Conservation (phyloP, 352 stramenopile species). For the Pythium myriotylum region DNA sequence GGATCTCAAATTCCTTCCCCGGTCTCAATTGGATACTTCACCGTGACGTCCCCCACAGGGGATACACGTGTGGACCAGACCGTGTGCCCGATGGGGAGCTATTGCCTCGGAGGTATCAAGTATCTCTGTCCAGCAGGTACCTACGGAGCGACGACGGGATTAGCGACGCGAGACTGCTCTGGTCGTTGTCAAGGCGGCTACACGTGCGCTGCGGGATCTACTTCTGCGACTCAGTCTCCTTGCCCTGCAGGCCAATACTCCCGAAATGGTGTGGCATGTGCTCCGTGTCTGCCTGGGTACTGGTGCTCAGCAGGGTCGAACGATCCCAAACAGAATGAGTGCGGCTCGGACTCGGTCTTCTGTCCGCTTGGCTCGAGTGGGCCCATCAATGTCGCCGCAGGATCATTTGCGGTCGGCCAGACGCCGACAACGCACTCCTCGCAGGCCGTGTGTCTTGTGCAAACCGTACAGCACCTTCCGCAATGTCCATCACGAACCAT, state of each 20-base stretch:
- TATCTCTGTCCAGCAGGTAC: constrained; percentile 58
- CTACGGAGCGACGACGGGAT: constrained; percentile 48
- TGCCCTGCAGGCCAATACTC: constrained; percentile 66
- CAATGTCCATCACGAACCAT: constrained; percentile 63
- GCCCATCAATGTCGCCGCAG: constrained; percentile 31
- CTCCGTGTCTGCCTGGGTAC: constrained; percentile 56
- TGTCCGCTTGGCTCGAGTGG: constrained; percentile 57
- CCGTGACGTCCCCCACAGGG: constrained; percentile 26
- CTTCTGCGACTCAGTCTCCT: constrained; percentile 40
- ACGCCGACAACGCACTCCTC: constrained; percentile 41
- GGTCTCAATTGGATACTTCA: constrained; percentile 55
- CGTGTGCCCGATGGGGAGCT: constrained; percentile 62
- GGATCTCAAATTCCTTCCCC: constrained; percentile 40
- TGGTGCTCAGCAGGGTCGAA: constrained; percentile 52
- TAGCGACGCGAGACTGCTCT: constrained; percentile 46
- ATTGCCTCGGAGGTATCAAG: constrained; percentile 52
- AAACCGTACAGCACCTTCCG: constrained; percentile 47
- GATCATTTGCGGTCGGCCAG: constrained; percentile 50
- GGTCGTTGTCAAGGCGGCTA: constrained; percentile 60
- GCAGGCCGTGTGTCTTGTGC: constrained; percentile 40
- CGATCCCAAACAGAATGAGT: constrained; percentile 52
- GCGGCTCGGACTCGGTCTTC: constrained; percentile 42
- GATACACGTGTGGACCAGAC: constrained; percentile 49
- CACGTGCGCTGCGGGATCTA: constrained; percentile 49
- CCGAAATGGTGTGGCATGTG: constrained; percentile 52